Evolutionary conservation across 176 grass and related monocot species (phyloP).

Genomic region (Bolboschoenus planiculmis): DNA sequence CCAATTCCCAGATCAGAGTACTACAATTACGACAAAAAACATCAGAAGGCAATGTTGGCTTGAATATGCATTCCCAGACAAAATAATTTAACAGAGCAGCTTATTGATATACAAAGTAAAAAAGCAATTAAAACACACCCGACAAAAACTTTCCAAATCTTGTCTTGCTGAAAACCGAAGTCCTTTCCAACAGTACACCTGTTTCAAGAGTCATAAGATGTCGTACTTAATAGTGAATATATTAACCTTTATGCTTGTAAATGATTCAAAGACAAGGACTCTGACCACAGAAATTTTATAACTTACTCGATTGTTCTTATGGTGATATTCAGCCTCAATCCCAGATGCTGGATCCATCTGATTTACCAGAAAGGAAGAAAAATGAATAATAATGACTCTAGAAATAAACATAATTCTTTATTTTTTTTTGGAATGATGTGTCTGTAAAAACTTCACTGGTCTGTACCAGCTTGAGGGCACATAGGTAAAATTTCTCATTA

Average conservation of each 20-base stretch:
- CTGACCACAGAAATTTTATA: not conserved
- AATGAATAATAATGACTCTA: not conserved
- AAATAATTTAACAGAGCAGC: constrained; percentile 19
- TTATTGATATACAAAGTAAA: not conserved
- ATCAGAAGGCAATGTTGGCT: not conserved
- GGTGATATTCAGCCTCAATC: constrained; percentile 87
- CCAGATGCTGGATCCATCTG: constrained; percentile 89
- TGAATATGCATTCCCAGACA: not conserved
- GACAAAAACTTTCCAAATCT: constrained; percentile 78
- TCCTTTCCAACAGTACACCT: constrained; percentile 99
- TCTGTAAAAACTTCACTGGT: not conserved
- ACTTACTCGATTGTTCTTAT: constrained; percentile 93
- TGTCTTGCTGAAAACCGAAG: constrained; percentile 79
- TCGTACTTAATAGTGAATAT: not conserved
- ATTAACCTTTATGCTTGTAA: not conserved
- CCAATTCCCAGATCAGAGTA: constrained; percentile 54
- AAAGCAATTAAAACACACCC: constrained; percentile 37
- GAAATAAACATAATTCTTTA: constrained; percentile 5
- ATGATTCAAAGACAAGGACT: not conserved
- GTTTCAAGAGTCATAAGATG: constrained; percentile 21
- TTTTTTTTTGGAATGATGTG: not conserved
- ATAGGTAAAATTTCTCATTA: not conserved
- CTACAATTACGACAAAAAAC: constrained; percentile 13
- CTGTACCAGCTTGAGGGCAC: not conserved
- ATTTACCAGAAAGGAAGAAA: constrained; percentile 18